Percentiles rank a stretch among this genome's conserved stretches.
These are phyloP conservation scores for Phoma herbarum DNA, from an alignment of 2,329 filamentous ascomycete genomes.

Conservation along the genomic window DNA sequence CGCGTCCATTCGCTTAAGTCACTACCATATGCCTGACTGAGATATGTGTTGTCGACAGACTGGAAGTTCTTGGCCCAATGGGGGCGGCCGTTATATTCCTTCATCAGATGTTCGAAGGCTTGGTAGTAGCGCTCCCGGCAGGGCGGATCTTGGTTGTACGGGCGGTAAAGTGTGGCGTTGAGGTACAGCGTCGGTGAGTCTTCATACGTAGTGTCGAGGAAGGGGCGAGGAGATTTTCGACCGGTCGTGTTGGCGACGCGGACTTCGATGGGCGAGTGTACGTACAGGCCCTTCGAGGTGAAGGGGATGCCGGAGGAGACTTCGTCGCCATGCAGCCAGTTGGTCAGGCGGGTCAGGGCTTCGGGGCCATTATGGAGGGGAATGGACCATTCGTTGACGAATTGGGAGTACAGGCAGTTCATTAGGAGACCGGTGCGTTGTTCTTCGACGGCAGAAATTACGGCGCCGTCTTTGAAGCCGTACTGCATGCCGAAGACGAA, in stretches of 20 bases:
- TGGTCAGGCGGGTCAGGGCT: conserved; percentile 80
- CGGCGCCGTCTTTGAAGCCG: conserved; percentile 77
- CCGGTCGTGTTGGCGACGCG: conserved; percentile 76
- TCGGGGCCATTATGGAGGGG: conserved; percentile 87
- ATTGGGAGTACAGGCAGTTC: conserved; percentile 98
- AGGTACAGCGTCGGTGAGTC: conserved; percentile 83
- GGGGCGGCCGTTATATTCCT: conserved; percentile 79
- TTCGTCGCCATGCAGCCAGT: conserved; percentile 85
- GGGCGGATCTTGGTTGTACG: conserved; percentile 79
- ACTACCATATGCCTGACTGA: conserved; percentile 74
- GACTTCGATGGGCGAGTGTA: conserved; percentile 93
- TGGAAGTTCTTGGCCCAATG: conserved; percentile 95
- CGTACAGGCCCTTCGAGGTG: conserved; percentile 78
- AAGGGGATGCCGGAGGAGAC: conserved; percentile 78
- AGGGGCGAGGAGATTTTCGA: conserved; percentile 62
- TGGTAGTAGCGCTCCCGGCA: conserved; percentile 82
- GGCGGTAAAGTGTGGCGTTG: conserved; percentile 88
- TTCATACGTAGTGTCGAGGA: conserved; percentile 74
- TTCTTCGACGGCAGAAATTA: conserved; percentile 79
- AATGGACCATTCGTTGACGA: conserved; percentile 97
- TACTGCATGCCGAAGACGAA: conserved; percentile 98
- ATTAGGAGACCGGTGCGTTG: conserved; percentile 84
- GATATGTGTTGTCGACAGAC: conserved; percentile 64
- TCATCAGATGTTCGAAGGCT: conserved; percentile 91
- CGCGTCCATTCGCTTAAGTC: conserved; percentile 72